Percentiles rank a stretch among this genome's conserved stretches.
Conservation (phyloP, 108 stramenopile species). For the Cyclotella baltica region DNA sequence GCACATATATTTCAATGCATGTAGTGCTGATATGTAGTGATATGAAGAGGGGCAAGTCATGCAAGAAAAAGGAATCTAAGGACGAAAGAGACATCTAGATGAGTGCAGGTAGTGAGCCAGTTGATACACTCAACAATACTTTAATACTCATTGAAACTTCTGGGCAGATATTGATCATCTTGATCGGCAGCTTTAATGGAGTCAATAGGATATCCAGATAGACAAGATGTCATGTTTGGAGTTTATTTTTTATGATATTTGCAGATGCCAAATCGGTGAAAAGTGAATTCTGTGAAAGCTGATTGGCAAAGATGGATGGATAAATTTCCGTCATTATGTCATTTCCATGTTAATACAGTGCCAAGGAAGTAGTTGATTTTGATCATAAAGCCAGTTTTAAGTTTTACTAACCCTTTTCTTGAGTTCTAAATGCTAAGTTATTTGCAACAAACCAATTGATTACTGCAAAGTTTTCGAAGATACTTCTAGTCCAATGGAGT, state of each 20-base stretch:
- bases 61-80: slow-evolving; percentile 18
- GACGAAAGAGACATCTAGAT: neutral
- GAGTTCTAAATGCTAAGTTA: neutral
- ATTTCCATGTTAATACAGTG: slow-evolving; percentile 7
- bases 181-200: neutral
- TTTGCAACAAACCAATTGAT: no score
- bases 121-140: no score
- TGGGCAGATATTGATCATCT: slow-evolving; percentile 1
- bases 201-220: slow-evolving; percentile 13
- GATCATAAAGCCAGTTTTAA: neutral
- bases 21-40: slow-evolving; percentile 23
- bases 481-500: no score
- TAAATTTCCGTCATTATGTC: slow-evolving; percentile 7
- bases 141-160: slow-evolving; percentile 11
- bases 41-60: neutral
- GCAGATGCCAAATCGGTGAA: slow-evolving; percentile 15
- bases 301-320: slow-evolving; percentile 29
- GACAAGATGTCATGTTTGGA: slow-evolving; percentile 30
- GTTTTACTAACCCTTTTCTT: neutral
- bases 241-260: neutral
- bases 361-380: slow-evolving; percentile 19
- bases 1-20: slow-evolving; percentile 19
- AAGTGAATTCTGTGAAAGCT: slow-evolving; percentile 17
- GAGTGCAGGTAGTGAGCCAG: no score
- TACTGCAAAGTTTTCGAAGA: no score